A percentile compares a stretch with the other conserved stretches of the same genome.
phyloP scores from a whole-genome alignment of 2,329 filamentous ascomycete genomes.

The Xylariaceae sp. region DNA sequence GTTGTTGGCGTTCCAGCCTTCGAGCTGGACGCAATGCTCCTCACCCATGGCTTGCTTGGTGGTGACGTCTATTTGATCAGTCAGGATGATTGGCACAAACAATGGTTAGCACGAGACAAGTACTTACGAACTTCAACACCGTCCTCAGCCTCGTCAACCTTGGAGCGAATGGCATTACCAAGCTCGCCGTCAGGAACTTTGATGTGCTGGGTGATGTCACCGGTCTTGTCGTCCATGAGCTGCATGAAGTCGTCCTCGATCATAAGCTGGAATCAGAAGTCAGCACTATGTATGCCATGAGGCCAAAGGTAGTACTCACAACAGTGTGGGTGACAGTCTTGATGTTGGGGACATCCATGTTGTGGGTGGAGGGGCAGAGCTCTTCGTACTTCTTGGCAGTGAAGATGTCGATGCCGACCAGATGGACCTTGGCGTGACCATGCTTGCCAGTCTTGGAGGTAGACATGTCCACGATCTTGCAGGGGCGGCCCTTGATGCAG shows the following conservation, averaged over 20 bases:
- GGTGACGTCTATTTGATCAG: slow-evolving; percentile 65
- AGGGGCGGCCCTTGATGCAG: slow-evolving; percentile 96
- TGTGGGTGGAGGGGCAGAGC: slow-evolving; percentile 94
- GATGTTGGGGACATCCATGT: slow-evolving; percentile 98
- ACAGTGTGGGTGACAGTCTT: slow-evolving; percentile 86
- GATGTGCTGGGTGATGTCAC: slow-evolving; percentile 90
- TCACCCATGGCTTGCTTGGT: slow-evolving; percentile 96
- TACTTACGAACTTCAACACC: slow-evolving; percentile 54
- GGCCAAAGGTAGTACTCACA: slow-evolving; percentile 5
- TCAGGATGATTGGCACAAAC: slow-evolving; percentile 13
- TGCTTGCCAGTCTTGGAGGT: slow-evolving; percentile 99
- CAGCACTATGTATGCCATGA: slow-evolving; percentile 1
- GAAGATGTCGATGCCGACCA: slow-evolving; percentile 98
- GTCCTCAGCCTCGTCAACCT: slow-evolving; percentile 78
- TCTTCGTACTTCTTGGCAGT: slow-evolving; percentile 99
- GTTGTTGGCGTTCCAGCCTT: slow-evolving; percentile 45
- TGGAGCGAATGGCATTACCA: slow-evolving; percentile 83
- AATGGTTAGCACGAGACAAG: slow-evolving; percentile 9
- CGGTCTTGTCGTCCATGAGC: slow-evolving; percentile 77
- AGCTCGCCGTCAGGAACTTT: slow-evolving; percentile 86
- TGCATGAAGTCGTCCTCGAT: slow-evolving; percentile 92
- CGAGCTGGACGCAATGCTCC: slow-evolving; percentile 86
- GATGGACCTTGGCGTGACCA: slow-evolving; percentile 99
- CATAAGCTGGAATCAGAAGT: slow-evolving; percentile 61
- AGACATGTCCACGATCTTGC: slow-evolving; percentile 99